These are phyloP conservation scores for Suhomyces chickasaworum DNA, from an alignment of 1,139 yeast species.

Conservation along the genomic window DNA sequence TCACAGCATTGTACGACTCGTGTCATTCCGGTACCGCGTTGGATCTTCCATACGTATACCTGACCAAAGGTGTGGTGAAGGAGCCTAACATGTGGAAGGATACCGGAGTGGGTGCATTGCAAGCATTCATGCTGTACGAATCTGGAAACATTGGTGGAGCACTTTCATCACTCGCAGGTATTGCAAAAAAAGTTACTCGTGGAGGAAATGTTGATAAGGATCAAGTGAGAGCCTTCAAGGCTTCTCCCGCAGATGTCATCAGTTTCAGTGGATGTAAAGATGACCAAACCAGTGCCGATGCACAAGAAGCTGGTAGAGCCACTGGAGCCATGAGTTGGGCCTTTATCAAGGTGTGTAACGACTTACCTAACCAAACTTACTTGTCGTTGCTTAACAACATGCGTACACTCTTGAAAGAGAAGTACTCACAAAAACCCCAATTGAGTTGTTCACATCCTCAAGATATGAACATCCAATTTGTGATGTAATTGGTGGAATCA, in stretches of 20 bases:
- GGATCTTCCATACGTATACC: constrained; percentile 86
- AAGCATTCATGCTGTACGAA: constrained; percentile 72
- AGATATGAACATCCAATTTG: constrained; percentile 56
- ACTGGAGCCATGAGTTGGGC: constrained; percentile 98
- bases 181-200: constrained; percentile 49
- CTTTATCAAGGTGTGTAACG: constrained; percentile 68
- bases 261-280: constrained; percentile 91
- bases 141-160: constrained; percentile 66
- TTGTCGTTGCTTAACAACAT: constrained; percentile 77
- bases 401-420: constrained; percentile 66
- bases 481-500: constrained; percentile 12
- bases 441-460: constrained; percentile 82
- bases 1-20: constrained; percentile 88
- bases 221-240: constrained; percentile 52
- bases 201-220: constrained; percentile 31
- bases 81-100: constrained; percentile 88
- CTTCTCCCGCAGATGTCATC: constrained; percentile 87
- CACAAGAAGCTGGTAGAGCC: constrained; percentile 71
- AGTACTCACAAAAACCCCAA: constrained; percentile 89
- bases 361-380: constrained; percentile 74
- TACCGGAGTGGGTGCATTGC: constrained; percentile 74
- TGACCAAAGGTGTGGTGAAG: constrained; percentile 88
- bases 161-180: constrained; percentile 41
- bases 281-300: constrained; percentile 79
- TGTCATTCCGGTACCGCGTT: constrained; percentile 93